Percentiles rank a stretch among this genome's conserved stretches.
Conservation (phyloP, 2,329 filamentous ascomycete genomes). For the Elsinoe perseae region DNA sequence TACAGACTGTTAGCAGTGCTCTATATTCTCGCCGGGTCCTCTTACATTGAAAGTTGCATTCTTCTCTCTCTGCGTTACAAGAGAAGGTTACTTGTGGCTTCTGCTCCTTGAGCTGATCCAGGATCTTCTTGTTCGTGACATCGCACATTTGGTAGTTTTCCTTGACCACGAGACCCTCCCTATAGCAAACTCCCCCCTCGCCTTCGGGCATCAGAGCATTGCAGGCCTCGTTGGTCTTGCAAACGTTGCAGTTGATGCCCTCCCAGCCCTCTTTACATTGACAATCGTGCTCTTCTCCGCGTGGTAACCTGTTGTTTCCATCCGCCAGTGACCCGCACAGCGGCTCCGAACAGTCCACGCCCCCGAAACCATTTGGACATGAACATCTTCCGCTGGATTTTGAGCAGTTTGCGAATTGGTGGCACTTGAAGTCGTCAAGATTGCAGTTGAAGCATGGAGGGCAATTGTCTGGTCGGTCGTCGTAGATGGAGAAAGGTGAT, state of each 20-base stretch:
- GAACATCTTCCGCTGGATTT: slow-evolving; percentile 85
- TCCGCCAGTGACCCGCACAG: slow-evolving; percentile 83
- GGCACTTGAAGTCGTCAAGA: slow-evolving; percentile 81
- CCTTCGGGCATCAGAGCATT: slow-evolving; percentile 77
- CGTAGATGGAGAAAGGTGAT: slow-evolving; percentile 60
- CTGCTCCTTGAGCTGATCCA: slow-evolving; percentile 73
- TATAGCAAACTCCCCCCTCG: slow-evolving; percentile 82
- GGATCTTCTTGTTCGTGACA: slow-evolving; percentile 91
- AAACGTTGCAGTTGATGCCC: slow-evolving; percentile 96
- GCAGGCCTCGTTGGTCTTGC: slow-evolving; percentile 73
- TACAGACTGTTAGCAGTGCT: slow-evolving; percentile 34
- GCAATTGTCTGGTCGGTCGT: slow-evolving; percentile 66
- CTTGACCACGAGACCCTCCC: slow-evolving; percentile 80
- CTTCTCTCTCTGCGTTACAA: slow-evolving; percentile 64
- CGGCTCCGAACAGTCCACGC: slow-evolving; percentile 84
- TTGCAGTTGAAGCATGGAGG: slow-evolving; percentile 97
- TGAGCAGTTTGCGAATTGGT: slow-evolving; percentile 85
- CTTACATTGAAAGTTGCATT: slow-evolving; percentile 93
- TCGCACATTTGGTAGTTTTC: slow-evolving; percentile 97
- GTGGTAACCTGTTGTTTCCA: slow-evolving; percentile 68
- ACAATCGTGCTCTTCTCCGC: slow-evolving; percentile 59
- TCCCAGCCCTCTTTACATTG: slow-evolving; percentile 89
- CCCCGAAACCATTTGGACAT: slow-evolving; percentile 86
- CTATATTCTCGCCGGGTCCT: slow-evolving; percentile 14
- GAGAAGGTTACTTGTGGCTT: slow-evolving; percentile 92